These are phyloP conservation scores for Ustilago tritici DNA, from an alignment of 1,284 basidiomycete species.

Conservation along the genomic window DNA sequence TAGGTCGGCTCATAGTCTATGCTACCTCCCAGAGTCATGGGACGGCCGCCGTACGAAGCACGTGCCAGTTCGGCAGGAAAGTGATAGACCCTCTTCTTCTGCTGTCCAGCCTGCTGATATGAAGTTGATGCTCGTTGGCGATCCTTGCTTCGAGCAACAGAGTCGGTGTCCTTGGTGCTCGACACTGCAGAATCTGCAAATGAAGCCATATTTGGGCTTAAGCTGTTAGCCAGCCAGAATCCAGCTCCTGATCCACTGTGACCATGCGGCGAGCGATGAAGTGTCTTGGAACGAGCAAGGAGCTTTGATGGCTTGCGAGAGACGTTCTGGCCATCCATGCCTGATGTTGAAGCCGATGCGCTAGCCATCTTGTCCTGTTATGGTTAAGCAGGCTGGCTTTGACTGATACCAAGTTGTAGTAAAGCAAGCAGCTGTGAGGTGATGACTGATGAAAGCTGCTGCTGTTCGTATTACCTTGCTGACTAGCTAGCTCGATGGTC, in stretches of 20 bases:
- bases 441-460: background rate
- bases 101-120: background rate
- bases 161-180: background rate
- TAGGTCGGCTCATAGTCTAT: slow-evolving; percentile 18
- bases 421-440: background rate
- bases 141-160: background rate
- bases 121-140: slow-evolving; percentile 3
- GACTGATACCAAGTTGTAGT: background rate
- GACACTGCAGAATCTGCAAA: slow-evolving; percentile 8
- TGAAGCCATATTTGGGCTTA: slow-evolving; percentile 18
- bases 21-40: slow-evolving; percentile 18
- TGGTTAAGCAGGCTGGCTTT: background rate
- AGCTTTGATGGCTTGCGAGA: slow-evolving; percentile 42
- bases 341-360: slow-evolving; percentile 23
- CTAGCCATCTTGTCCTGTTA: slow-evolving; percentile 20
- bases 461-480: background rate
- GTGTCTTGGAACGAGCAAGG: slow-evolving; percentile 31
- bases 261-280: slow-evolving; percentile 45
- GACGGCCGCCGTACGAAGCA: slow-evolving; percentile 23
- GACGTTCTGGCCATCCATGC: slow-evolving; percentile 10
- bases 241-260: slow-evolving; percentile 51
- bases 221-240: slow-evolving; percentile 49
- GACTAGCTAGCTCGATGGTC: slow-evolving; percentile 10
- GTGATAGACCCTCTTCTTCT: slow-evolving; percentile 35
- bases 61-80: slow-evolving; percentile 43